A percentile compares a stretch with the other conserved stretches of the same genome.
phyloP scores from a whole-genome alignment of 2,329 filamentous ascomycete genomes.

The Ophiocordyceps camponoti-floridani region DNA sequence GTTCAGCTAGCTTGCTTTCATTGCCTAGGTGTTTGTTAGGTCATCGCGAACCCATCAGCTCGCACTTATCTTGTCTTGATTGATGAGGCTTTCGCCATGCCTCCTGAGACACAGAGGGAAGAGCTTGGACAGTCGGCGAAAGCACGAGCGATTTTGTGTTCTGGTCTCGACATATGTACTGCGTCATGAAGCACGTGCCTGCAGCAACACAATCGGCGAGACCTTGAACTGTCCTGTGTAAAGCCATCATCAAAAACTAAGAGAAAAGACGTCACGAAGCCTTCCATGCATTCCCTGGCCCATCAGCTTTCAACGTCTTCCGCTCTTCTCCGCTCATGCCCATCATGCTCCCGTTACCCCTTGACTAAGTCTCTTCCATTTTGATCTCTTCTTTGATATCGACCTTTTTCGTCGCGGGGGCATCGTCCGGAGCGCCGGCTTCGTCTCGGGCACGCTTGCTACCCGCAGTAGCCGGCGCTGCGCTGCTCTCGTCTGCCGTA shows the following conservation, averaged over 20 bases:
- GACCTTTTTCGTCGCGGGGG: conserved; percentile 43
- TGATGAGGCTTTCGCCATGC: no score
- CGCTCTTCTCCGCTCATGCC: background rate
- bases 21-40: no score
- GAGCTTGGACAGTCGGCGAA: no score
- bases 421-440: conserved; percentile 19
- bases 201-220: background rate
- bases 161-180: background rate
- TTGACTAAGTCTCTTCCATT: conserved; percentile 1
- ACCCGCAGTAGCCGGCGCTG: conserved; percentile 15
- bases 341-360: background rate
- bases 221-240: background rate
- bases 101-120: no score
- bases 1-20: conserved; percentile 26
- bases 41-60: no score
- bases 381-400: conserved; percentile 27
- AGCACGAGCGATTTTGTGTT: no score
- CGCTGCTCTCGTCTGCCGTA: conserved; percentile 17
- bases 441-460: conserved; percentile 39
- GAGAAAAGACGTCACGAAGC: background rate
- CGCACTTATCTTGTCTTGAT: no score
- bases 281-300: background rate
- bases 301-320: background rate
- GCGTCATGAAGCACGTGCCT: background rate
- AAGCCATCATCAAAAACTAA: background rate